Conservation (phyloP, 768 basidiomycete genomes). For the Calocybe indica region DNA sequence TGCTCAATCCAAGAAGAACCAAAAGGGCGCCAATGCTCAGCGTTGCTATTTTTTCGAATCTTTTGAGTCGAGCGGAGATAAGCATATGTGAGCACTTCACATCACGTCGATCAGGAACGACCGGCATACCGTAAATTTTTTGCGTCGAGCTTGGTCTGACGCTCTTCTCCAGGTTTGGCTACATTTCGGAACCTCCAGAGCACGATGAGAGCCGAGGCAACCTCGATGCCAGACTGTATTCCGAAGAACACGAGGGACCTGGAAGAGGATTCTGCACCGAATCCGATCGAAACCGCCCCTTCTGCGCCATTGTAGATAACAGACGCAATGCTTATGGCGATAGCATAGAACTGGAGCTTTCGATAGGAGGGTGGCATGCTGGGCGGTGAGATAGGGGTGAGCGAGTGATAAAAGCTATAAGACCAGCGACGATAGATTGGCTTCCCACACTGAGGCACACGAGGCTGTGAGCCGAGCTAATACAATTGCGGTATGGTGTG, state of each 20-base stretch:
- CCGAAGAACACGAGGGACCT: constrained; percentile 42
- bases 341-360: constrained; percentile 27
- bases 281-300: constrained; percentile 35
- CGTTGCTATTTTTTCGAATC: constrained; percentile 33
- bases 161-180: constrained; percentile 26
- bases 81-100: neutral
- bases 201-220: constrained; percentile 36
- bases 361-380: constrained; percentile 18
- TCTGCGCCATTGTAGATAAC: constrained; percentile 29
- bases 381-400: neutral
- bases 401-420: neutral
- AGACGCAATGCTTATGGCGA: constrained; percentile 35
- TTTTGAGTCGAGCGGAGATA: constrained; percentile 3
- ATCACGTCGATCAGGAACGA: neutral
- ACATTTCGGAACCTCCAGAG: constrained; percentile 36
- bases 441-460: no score
- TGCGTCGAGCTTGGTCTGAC: constrained; percentile 4
- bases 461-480: no score
- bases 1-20: constrained; percentile 28
- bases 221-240: constrained; percentile 41
- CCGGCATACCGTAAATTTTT: constrained; percentile 13
- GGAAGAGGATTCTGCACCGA: constrained; percentile 39
- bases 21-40: constrained; percentile 29
- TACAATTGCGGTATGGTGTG: no score
- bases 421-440: no score